Evolutionary conservation across 177 flowering plant genomes (phyloP).

Genomic region (Tripterygium wilfordii): DNA sequence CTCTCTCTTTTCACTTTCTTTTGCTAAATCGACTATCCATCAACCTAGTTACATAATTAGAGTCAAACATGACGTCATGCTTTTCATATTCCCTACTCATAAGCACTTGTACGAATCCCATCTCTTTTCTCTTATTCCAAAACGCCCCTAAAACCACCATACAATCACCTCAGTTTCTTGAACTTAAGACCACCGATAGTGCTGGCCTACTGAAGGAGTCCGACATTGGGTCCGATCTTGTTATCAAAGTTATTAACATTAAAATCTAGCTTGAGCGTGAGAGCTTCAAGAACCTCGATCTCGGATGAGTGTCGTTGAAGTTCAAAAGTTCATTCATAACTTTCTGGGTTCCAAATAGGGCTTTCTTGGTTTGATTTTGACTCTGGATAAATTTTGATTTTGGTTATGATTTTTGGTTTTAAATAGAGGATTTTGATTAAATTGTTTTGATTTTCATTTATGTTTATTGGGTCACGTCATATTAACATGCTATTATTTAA

Average conservation of each 20-base stretch:
- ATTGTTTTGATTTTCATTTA: too few species aligned
- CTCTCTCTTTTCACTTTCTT: too few species aligned
- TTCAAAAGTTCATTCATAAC: slow-evolving; percentile 72
- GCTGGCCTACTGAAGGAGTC: slow-evolving; percentile 77
- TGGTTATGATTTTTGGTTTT: too few species aligned
- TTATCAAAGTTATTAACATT: slow-evolving; percentile 81
- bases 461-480: too few species aligned
- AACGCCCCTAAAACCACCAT: slow-evolving; percentile 42
- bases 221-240: slow-evolving; percentile 84
- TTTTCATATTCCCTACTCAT: slow-evolving; percentile 76
- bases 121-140: slow-evolving; percentile 33
- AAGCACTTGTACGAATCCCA: slow-evolving; percentile 74
- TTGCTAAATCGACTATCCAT: too few species aligned
- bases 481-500: too few species aligned
- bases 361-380: too few species aligned
- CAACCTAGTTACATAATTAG: slow-evolving; percentile 59
- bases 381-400: too few species aligned
- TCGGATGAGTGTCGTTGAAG: slow-evolving; percentile 53
- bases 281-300: slow-evolving; percentile 63
- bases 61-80: slow-evolving; percentile 60
- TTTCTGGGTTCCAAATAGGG: too few species aligned
- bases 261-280: slow-evolving; percentile 89
- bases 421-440: too few species aligned
- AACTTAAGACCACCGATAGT: slow-evolving; percentile 43
- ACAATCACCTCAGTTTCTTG: slow-evolving; percentile 81